Evolutionary conservation across 495 filamentous ascomycete genomes (phyloP), one percentile per base, ranked within the genome.

Genomic region (Collariella sp.): DNA sequence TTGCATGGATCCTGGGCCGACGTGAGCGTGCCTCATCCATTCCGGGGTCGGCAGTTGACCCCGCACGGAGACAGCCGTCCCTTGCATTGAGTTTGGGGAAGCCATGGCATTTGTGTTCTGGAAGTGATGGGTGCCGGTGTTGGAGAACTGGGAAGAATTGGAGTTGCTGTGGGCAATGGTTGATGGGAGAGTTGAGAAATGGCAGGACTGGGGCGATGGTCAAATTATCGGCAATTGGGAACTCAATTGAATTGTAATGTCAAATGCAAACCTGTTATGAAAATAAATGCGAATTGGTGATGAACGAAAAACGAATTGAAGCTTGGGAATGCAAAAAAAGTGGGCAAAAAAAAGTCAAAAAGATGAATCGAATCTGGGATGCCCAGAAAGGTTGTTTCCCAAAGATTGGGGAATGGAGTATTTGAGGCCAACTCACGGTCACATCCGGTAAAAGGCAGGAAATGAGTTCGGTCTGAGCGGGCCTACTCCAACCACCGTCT

Each of bases 391-490:
- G n/a, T 44, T 59, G 49, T 67, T 63, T n/a, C n/a, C 65, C 65
- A 67, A 67, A 67, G 65, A 67, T 67, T 67, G 41, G 33, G 23
- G 48, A 66, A 60, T 61, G 65, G 65, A 67, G 65, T 66, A 61
- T 67, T 61, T 64, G 48, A 59, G 56, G 65, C 65, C 65, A 65
- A 67, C 65, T 63, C 65, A 67, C 65, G 65, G 65, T 67, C 65
- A 67, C 65, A 67, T 67, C 65, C 65, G 65, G 65, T 67, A 67
- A 67, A 67, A 67, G 65, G 65, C 65, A 67, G 65, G 65, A 67
- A 60, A 67, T 67, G 65, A 67, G 65, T 67, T 62, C 65, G 65
- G 57, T 62, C 54, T 67, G 65, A 66, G 65, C 59, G 43, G 65
- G 65, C 65, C 61, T 59, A 67, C 65, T 67, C 65, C 65, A 39